Conservation (phyloP, 1,284 basidiomycete species). For the Inonotus hispidus region DNA sequence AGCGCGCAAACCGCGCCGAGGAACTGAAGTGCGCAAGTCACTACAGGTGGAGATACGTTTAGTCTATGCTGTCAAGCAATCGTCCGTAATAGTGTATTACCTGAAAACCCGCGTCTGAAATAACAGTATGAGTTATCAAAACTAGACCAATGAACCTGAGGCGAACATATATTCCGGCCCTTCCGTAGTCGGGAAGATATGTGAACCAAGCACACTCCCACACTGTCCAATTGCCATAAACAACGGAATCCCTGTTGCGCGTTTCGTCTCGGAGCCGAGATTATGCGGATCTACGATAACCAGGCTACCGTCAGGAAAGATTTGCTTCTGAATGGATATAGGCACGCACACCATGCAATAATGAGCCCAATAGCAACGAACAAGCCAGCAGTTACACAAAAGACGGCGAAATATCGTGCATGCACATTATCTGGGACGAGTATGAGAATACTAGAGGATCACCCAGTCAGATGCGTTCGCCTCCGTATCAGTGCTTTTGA, state of each 20-base stretch:
- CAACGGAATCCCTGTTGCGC: conserved; percentile 67
- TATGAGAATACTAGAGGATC: conserved; percentile 36
- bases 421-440: conserved; percentile 40
- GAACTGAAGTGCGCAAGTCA: conserved; percentile 52
- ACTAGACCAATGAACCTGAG: not conserved
- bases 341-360: conserved; percentile 65
- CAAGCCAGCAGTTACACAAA: conserved; percentile 64
- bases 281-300: conserved; percentile 58
- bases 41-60: conserved; percentile 26
- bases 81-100: conserved; percentile 28
- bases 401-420: conserved; percentile 61
- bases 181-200: conserved; percentile 60
- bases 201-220: conserved; percentile 67
- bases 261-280: conserved; percentile 72
- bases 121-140: not conserved
- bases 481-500: not conserved
- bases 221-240: conserved; percentile 74
- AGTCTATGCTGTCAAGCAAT: not conserved
- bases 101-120: conserved; percentile 57
- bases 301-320: not conserved
- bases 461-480: not conserved
- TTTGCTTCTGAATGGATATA: conserved; percentile 3
- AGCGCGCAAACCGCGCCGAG: conserved; percentile 49
- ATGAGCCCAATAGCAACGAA: conserved; percentile 63
- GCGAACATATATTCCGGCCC: conserved; percentile 57